Base-by-base conservation (phyloP, 768 basidiomycete genomes). In the Boletellus emodensis region DNA sequence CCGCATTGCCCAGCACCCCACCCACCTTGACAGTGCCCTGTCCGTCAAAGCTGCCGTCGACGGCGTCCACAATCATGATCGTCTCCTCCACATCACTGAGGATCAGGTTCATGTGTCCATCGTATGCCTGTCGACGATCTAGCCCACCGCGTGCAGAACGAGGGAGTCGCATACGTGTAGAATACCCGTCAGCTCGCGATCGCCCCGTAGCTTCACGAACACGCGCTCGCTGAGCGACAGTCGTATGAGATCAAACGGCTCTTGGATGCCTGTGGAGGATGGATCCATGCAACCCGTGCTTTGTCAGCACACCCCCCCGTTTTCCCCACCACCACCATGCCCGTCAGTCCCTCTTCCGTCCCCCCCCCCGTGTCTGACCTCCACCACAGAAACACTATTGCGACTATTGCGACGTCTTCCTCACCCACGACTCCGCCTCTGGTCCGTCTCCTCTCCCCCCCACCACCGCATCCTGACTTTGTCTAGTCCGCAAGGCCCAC, bases 81-180 rank as follows among this genome's bases (percentile, higher is more conserved):
- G 88, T 94, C 73, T 99, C 96, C 66, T 97, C 95, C 14, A 97
- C 96, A 64, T 97, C 91, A 61, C 91, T 94, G 60, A 99, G 77
- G 55, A 99, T 96, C 61, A 99, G 78, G 69, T 99, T 98, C 96
- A 98, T 98, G 70, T 98, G 96, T n/a, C 94, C 96, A 73, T 99
- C 96, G 63, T 98, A 98, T 18, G 96, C 96, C 96, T 99, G 62
- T 58, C 50, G 26, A 56, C 22, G 35, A 48, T 51, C 55, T 48
- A 46, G 17, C 34, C 43, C 46, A 3, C 41, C 49, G 30, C 44
- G 34, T 22, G 18, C 39, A 37, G 33, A 37, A 40, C 28, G 6
- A 52, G 41, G n/a, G n/a, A 18, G 36, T 38, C 41, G 67, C 89
- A 42, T 63, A 95, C 96, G 73, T 99, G 95, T 40, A 99, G 74